These are phyloP conservation scores for Eucalyptus brandiana DNA, from an alignment of 345 rosid genomes.

Conservation along the genomic window DNA sequence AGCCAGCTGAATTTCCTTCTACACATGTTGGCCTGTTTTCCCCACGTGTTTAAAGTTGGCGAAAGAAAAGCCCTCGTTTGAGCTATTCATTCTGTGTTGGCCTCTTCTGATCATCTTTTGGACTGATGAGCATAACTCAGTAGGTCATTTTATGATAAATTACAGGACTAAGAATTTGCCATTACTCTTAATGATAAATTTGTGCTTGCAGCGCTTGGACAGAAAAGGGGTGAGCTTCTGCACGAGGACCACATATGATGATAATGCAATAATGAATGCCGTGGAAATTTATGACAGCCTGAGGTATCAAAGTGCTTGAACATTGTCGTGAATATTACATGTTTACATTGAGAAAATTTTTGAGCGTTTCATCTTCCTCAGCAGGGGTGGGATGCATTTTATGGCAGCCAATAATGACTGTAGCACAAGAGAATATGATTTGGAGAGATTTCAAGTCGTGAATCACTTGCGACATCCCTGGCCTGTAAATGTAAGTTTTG, in stretches of 20 bases:
- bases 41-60: background rate
- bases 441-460: slow-evolving; percentile 37
- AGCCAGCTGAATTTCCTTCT: background rate
- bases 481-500: slow-evolving; percentile 53
- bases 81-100: background rate
- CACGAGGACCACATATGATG: slow-evolving; percentile 39
- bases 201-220: slow-evolving; percentile 27
- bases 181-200: background rate
- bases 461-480: slow-evolving; percentile 37
- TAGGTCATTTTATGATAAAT: background rate
- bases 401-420: slow-evolving; percentile 47
- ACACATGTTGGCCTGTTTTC: background rate
- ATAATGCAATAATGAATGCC: slow-evolving; percentile 54
- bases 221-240: slow-evolving; percentile 47
- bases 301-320: slow-evolving; percentile 12
- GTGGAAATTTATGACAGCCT: slow-evolving; percentile 42
- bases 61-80: background rate
- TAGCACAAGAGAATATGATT: slow-evolving; percentile 35
- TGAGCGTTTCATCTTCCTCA: background rate
- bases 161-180: background rate
- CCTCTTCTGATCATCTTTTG: background rate
- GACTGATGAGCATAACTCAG: background rate
- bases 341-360: background rate
- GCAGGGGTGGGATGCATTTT: slow-evolving; percentile 47
- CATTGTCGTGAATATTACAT: background rate